Conservation (phyloP, 2,329 filamentous ascomycete genomes). For the Ophiostoma montium region DNA sequence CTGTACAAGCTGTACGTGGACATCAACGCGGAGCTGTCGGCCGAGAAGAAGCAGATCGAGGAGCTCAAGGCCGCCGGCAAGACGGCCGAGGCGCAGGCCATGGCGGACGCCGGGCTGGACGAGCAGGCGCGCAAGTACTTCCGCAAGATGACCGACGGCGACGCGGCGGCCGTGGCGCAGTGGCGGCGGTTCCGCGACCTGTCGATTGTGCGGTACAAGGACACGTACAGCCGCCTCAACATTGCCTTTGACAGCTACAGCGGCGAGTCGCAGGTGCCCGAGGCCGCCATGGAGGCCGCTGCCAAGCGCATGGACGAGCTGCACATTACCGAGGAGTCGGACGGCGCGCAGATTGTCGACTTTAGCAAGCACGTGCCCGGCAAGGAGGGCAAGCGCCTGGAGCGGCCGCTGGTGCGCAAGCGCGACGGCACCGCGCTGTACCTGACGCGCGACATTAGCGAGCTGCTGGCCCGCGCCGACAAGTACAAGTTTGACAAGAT, state of each 20-base stretch:
- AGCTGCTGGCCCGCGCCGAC: slow-evolving; percentile 50
- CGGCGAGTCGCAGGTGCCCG: slow-evolving; percentile 59
- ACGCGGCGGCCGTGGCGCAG: slow-evolving; percentile 42
- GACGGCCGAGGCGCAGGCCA: slow-evolving; percentile 34
- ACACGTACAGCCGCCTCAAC: slow-evolving; percentile 56
- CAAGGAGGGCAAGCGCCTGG: slow-evolving; percentile 54
- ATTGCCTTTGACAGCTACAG: slow-evolving; percentile 60
- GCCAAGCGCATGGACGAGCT: slow-evolving; percentile 49
- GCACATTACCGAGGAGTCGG: slow-evolving; percentile 51
- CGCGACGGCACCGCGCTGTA: slow-evolving; percentile 64
- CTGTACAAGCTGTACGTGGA: slow-evolving; percentile 70
- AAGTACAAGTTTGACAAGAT: slow-evolving; percentile 60
- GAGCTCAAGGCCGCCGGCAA: slow-evolving; percentile 38
- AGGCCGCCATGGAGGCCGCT: slow-evolving; percentile 50
- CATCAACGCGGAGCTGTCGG: slow-evolving; percentile 53
- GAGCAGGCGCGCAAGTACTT: slow-evolving; percentile 64
- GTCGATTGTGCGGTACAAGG: slow-evolving; percentile 51
- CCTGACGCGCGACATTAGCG: slow-evolving; percentile 64
- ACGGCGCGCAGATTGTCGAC: slow-evolving; percentile 60
- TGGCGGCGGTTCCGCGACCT: slow-evolving; percentile 55
- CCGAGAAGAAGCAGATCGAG: slow-evolving; percentile 53
- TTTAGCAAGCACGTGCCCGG: slow-evolving; percentile 53
- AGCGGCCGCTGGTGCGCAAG: slow-evolving; percentile 57
- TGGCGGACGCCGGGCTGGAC: slow-evolving; percentile 46
- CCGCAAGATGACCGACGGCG: slow-evolving; percentile 56